These are phyloP conservation scores for Forsythia suspensa DNA, from an alignment of 257 asterid genomes.

Conservation along the genomic window DNA sequence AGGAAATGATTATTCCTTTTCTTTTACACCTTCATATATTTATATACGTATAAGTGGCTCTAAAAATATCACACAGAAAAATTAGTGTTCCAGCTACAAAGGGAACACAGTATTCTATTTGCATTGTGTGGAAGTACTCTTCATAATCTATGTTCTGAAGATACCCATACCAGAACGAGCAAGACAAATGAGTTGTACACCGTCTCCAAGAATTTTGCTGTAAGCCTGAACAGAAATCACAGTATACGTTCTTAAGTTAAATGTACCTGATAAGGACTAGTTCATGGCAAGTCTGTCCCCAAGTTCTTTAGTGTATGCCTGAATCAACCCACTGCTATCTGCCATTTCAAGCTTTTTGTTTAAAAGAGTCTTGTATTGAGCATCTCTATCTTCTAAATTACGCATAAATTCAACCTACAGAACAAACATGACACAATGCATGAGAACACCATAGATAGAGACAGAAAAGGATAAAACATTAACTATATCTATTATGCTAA, in stretches of 20 bases:
- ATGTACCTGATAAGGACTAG: slow-evolving; percentile 18
- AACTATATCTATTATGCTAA: not conserved
- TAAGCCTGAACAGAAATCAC: slow-evolving; percentile 8
- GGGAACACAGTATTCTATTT: slow-evolving; percentile 6
- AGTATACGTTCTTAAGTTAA: not conserved
- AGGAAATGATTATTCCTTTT: not conserved
- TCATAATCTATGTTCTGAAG: not conserved
- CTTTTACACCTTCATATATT: not conserved
- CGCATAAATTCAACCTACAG: slow-evolving; percentile 68
- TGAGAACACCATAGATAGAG: not conserved
- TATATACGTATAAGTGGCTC: not conserved
- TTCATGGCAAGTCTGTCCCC: slow-evolving; percentile 24
- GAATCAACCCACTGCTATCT: slow-evolving; percentile 38
- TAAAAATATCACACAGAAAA: not conserved
- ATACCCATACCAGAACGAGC: not conserved
- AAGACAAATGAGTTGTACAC: not conserved
- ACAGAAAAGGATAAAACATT: not conserved
- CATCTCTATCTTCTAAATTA: slow-evolving; percentile 68
- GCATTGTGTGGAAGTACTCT: not conserved
- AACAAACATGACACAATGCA: not conserved
- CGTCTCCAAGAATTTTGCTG: not conserved
- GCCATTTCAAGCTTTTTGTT: slow-evolving; percentile 69
- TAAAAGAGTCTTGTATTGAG: slow-evolving; percentile 59
- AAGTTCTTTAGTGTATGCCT: slow-evolving; percentile 33
- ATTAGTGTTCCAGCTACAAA: not conserved